A percentile compares a stretch with the other conserved stretches of the same genome.
These are phyloP conservation scores for Pythium diclinum DNA, from an alignment of 352 stramenopile species.

Conservation along the genomic window DNA sequence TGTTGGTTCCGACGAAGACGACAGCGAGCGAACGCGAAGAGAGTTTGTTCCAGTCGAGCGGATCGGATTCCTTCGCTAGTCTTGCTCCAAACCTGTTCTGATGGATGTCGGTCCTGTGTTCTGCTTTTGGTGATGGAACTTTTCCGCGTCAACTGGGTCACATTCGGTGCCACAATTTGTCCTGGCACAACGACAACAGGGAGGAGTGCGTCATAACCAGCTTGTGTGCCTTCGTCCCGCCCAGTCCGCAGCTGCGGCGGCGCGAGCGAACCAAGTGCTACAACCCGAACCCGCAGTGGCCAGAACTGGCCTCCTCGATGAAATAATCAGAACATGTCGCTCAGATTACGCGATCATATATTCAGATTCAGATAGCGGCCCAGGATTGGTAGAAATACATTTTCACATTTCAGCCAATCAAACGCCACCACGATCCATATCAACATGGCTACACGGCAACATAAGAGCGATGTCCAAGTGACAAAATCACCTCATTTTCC, in stretches of 20 bases:
- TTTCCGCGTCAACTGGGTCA: background rate
- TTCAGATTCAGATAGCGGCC: background rate
- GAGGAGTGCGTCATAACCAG: background rate
- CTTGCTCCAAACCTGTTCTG: background rate
- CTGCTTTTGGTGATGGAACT: slow-evolving; percentile 6
- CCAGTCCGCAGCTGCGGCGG: background rate
- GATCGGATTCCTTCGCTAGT: background rate
- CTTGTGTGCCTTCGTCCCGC: background rate
- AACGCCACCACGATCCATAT: background rate
- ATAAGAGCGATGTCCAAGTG: too few relatives aligned
- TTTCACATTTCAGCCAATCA: background rate
- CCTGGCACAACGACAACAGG: background rate
- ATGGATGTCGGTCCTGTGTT: slow-evolving; percentile 2
- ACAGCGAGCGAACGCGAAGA: background rate
- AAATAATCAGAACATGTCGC: background rate
- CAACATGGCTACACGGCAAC: background rate
- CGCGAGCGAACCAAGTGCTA: slow-evolving; percentile 1
- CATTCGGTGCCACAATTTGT: background rate
- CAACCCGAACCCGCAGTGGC: slow-evolving; percentile 14
- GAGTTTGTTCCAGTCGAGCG: background rate
- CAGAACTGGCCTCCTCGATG: background rate
- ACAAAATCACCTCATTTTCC: too few relatives aligned
- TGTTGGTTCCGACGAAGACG: background rate
- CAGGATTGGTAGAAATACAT: background rate
- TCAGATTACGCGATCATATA: slow-evolving; percentile 9